Percentiles rank a stretch among this genome's conserved stretches.
Conservation (phyloP, 2,329 filamentous ascomycete species). For the Cladophialophora carrionii region DNA sequence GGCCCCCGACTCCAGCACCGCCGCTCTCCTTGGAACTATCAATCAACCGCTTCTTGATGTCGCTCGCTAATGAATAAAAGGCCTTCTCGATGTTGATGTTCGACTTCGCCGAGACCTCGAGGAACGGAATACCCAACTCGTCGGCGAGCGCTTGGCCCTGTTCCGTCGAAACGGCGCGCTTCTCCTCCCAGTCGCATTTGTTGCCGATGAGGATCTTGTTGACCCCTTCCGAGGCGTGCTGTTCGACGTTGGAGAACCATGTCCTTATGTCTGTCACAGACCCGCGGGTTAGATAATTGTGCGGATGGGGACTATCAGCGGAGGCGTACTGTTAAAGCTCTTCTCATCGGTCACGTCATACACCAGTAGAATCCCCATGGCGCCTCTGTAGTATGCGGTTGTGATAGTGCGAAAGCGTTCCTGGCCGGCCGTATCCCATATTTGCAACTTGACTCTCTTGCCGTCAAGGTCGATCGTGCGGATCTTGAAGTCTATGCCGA, state of each 20-base stretch:
- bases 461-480: conserved; percentile 98
- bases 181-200: conserved; percentile 99
- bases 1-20: conserved; percentile 13
- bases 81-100: conserved; percentile 99
- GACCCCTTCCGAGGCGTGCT: conserved; percentile 96
- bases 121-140: conserved; percentile 95
- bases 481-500: conserved; percentile 99
- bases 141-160: conserved; percentile 91
- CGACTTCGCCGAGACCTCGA: conserved; percentile 97
- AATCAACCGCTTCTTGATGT: conserved; percentile 98
- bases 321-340: conserved; percentile 80
- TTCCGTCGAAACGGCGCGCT: conserved; percentile 90
- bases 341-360: conserved; percentile 98
- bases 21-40: conserved; percentile 71
- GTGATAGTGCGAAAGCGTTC: conserved; percentile 99
- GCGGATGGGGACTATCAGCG: neutral
- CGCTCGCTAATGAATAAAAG: conserved; percentile 90
- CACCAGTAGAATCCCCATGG: conserved; percentile 96
- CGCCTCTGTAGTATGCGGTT: conserved; percentile 96
- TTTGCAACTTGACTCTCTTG: conserved; percentile 98
- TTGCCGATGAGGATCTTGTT: conserved; percentile 99
- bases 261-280: conserved; percentile 81
- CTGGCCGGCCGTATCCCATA: conserved; percentile 98
- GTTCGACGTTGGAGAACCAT: conserved; percentile 99
- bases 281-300: conserved; percentile 25